Base-by-base conservation (phyloP, 352 stramenopile species). In the Pythium dissotocum region DNA sequence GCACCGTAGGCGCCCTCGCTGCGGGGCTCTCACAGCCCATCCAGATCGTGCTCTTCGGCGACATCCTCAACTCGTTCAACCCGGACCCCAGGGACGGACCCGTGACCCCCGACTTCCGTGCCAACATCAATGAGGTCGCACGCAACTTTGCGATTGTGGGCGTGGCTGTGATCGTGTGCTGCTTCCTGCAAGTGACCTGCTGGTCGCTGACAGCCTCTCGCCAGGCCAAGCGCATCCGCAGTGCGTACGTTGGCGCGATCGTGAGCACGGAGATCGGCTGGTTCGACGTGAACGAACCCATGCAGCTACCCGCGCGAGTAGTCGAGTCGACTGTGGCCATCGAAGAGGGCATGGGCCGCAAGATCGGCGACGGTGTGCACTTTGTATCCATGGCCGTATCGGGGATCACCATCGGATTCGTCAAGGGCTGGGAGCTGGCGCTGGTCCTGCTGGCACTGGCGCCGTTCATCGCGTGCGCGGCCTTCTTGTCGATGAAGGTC, bases 371-470 rank as follows among this genome's bases (percentile, higher is more conserved):
- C 36, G 72, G 69, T 2, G 30, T 76, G 40, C 59, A 79, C 46
- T 82, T 79, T 61, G 10, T 58, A 16, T 61, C 72, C 38, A 83
- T 82, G 73, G 76, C 68, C 21, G 13, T 86, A 30, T 68, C 63
- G 16, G 79, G 79, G 32, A 79, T 87, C 61, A 56, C 65, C 26
- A 81, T 87, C 49, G 76, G 74, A 16, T 72, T 87, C 51, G 14
- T 67, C 63, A 74, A 81, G n/a, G 70, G 63, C 14, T 87, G 79
- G 79, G 21, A 80, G 57, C 73, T 87, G 32, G 68, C 75, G 12
- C 73, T 87, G 35, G 72, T 87, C 21, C 53, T 87, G 8, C n/a
- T 85, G 2, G 77, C 72, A 6, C 70, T 83, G 36, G 67, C 68
- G 28, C 79, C 79, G 30, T 26, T 82, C n/a, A n/a, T n/a, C n/a